Conservation (phyloP, 2,329 filamentous ascomycete species). For the Fusarium torulosum region DNA sequence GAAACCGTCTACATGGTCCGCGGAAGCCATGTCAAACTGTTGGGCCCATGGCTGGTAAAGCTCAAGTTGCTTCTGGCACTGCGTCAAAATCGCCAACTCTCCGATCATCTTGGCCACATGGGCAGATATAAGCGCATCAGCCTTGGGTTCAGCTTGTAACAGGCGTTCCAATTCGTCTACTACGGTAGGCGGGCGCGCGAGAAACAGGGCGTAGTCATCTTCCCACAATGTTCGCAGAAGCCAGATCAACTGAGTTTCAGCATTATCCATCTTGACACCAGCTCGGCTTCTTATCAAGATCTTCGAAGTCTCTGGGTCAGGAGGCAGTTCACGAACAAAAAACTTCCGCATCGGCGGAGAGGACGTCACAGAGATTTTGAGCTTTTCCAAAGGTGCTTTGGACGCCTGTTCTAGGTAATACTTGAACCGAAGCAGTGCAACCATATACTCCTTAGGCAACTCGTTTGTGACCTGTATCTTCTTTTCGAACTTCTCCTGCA, state of each 20-base stretch:
- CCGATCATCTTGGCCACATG: neutral
- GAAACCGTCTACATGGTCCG: neutral
- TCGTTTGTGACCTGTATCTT: neutral
- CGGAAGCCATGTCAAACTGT: neutral
- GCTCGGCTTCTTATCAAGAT: neutral
- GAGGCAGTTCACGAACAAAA: neutral
- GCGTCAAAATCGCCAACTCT: neutral
- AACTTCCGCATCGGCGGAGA: neutral
- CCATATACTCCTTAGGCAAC: neutral
- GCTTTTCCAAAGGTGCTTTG: neutral
- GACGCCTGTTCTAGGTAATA: neutral
- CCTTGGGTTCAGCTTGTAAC: neutral
- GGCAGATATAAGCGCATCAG: conserved; percentile 1
- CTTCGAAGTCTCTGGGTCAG: neutral
- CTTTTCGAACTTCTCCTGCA: neutral
- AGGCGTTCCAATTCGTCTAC: neutral
- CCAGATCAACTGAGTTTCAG: neutral
- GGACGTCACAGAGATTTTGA: neutral
- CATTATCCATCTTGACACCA: neutral
- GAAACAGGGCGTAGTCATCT: neutral
- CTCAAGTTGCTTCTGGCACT: conserved; percentile 1
- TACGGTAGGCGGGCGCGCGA: neutral
- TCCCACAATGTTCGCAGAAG: neutral
- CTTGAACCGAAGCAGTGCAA: neutral
- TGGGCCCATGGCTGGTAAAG: neutral